Evolutionary conservation across 176 grass and related monocot genomes (phyloP), one percentile per base, ranked within the genome.

Genomic region (Bonia amplexicaulis): DNA sequence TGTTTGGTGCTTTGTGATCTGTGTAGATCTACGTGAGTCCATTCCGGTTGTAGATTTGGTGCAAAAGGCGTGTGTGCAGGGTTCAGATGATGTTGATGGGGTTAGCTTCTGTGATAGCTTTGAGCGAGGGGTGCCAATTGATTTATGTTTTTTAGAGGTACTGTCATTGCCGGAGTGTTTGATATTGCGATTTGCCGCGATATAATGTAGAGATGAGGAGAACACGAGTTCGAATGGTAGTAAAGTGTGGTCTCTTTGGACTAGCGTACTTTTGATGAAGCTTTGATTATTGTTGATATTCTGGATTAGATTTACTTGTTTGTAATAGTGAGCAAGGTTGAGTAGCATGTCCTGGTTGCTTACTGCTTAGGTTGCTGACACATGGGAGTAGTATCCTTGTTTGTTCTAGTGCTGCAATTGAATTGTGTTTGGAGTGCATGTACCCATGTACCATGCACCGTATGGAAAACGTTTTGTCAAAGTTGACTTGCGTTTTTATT

Each of bases 351-450:
- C 74, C 39, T 74, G 29, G 49, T 75, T 89, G 62, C 61, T 75
- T 80, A 67, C 57, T 76, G 29, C 49, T 66, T 73, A 42, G 66
- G 57, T 86, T 59, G 88, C 79, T 90, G 23, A n/a, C 61, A 60
- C 41, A 45, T 45, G 23, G 17, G 20, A 61, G 42, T 47, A 49
- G 20, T 74, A 62, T 84, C 52, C 7, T 68, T 90, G 75, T 90
- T 79, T 84, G 49, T 6, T 74, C 76, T 77, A 35, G 74, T 68
- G 80, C 10, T 79, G 20, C 52, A 54, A 62, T 69, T 55, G 20
- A 29, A 68, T n/a, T 69, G 2, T 63, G 19, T 69, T 20, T 12
- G 6, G 17, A 89, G 26, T 67, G 14, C 77, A 78, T 65, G 57
- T 16, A 59, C 57, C 8, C 46, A 19, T 71, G 69, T 40, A 65